A percentile compares a stretch with the other conserved stretches of the same genome.
These are phyloP conservation scores for Ichthyophthirius multifiliis DNA, from an alignment of 169 alveolate species.

Conservation along the genomic window DNA sequence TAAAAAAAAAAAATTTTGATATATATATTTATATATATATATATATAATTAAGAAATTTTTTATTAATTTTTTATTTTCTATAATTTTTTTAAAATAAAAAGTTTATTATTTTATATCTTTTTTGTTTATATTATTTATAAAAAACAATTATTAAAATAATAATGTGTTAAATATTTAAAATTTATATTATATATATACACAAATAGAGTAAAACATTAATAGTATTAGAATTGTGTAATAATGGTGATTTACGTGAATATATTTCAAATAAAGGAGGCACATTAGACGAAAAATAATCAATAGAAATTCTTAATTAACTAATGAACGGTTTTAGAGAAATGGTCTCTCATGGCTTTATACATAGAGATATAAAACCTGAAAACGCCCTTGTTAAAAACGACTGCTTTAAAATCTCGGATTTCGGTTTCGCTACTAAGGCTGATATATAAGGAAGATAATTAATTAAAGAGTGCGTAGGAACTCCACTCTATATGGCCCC, in stretches of 20 bases:
- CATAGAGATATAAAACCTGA: conserved; percentile 83
- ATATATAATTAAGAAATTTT: background rate
- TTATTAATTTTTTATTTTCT: too few species aligned
- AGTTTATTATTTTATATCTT: too few species aligned
- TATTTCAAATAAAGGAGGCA: conserved; percentile 8
- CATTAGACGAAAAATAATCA: conserved; percentile 4
- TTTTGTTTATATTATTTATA: background rate
- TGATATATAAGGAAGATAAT: background rate
- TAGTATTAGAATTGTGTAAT: conserved; percentile 23
- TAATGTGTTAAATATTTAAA: too few species aligned
- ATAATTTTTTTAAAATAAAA: too few species aligned
- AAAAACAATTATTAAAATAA: background rate
- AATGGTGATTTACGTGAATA: conserved; percentile 26
- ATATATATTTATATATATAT: background rate
- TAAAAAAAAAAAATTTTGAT: background rate
- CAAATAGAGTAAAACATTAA: background rate
- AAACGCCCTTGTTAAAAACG: conserved; percentile 49
- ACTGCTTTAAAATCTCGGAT: conserved; percentile 22
- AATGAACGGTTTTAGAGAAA: conserved; percentile 15
- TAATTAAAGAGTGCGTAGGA: conserved; percentile 28
- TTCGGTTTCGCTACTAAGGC: conserved; percentile 40
- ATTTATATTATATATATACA: background rate
- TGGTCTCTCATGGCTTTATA: conserved; percentile 30
- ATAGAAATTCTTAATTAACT: conserved; percentile 15
- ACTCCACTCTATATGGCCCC: conserved; percentile 48